Base-by-base conservation (phyloP, 169 alveolate species). In the Cystoisospora suis region DNA sequence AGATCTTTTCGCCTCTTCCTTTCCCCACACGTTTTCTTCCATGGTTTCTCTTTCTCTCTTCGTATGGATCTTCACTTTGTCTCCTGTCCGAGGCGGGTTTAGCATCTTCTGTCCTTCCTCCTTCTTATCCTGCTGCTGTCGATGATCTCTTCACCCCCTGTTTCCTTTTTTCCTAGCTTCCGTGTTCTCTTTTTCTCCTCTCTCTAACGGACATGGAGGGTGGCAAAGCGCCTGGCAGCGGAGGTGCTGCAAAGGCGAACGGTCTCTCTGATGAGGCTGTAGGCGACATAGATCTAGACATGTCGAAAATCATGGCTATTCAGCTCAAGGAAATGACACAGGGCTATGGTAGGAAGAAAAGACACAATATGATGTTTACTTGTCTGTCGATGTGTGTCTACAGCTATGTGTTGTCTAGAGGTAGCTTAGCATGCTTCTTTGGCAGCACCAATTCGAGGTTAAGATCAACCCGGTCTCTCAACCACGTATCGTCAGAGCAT, bases 301-400 rank as follows among this genome's bases (percentile, higher is more conserved):
- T 72, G 46, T 46, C 83, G 0, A 40, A 38, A 36, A 40, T 72
- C 58, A 72, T 72, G 83, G 83, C 83, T 53, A 40, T 72, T 53
- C 83, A 72, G 56, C 83, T 72, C 83, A 72, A 72, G 32, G 83
- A 72, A 40, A 72, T 72, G 83, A 34, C 56, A 56, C 83, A 72
- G 56, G 42, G 56, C 23, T 53, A 72, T 27, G 83, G 83, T 72
- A 38, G 83, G 36, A 59, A 17, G 6, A 17, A n/a, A 44, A 65
- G 23, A n/a, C 45, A 58, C n/a, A 1, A 29, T 29, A 29, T 7
- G 15, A 1, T 9, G 3, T 1, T 9, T 58, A n/a, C n/a, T n/a
- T n/a, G n/a, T n/a, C n/a, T n/a, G n/a, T n/a, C n/a, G n/a, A n/a
- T n/a, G n/a, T n/a, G n/a, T n/a, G n/a, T n/a, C n/a, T n/a, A n/a